Percentiles rank a stretch among this genome's conserved stretches.
phyloP scores from a whole-genome alignment of 2,329 filamentous ascomycete genomes.

The Clonostachys rosea region DNA sequence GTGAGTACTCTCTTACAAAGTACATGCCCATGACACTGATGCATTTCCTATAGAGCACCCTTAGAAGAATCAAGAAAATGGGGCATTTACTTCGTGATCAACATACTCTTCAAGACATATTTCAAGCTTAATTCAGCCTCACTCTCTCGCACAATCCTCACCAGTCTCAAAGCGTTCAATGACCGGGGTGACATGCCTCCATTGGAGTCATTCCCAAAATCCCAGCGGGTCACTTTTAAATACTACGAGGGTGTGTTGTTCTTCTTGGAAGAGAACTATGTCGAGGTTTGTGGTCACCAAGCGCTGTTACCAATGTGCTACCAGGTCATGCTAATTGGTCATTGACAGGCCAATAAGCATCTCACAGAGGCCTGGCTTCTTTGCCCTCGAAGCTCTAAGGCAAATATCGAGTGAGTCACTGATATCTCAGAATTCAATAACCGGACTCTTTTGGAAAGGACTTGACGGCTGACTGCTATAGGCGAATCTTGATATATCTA shows the following conservation, averaged over 20 bases:
- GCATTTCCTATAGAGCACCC: conserved; percentile 53
- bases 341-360: conserved; percentile 66
- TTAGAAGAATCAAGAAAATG: conserved; percentile 92
- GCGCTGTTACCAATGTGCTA: too few relatives aligned
- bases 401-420: conserved; percentile 71
- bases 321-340: neutral
- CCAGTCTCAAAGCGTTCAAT: conserved; percentile 70
- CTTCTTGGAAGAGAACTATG: conserved; percentile 92
- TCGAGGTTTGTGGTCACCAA: conserved; percentile 45
- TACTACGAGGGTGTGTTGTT: conserved; percentile 93
- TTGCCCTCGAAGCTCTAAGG: conserved; percentile 67
- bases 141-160: conserved; percentile 86
- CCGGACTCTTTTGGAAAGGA: too few relatives aligned
- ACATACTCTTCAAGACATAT: conserved; percentile 96
- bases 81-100: conserved; percentile 94
- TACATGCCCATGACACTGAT: neutral
- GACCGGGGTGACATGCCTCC: conserved; percentile 73
- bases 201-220: conserved; percentile 75
- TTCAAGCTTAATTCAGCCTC: conserved; percentile 90
- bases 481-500: conserved; percentile 88
- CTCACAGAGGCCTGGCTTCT: conserved; percentile 77
- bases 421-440: neutral
- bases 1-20: conserved; percentile 39
- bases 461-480: conserved; percentile 27
- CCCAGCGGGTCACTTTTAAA: conserved; percentile 91